Conservation (phyloP, 23 red algal genomes). For the Chondrus crispus region DNA sequence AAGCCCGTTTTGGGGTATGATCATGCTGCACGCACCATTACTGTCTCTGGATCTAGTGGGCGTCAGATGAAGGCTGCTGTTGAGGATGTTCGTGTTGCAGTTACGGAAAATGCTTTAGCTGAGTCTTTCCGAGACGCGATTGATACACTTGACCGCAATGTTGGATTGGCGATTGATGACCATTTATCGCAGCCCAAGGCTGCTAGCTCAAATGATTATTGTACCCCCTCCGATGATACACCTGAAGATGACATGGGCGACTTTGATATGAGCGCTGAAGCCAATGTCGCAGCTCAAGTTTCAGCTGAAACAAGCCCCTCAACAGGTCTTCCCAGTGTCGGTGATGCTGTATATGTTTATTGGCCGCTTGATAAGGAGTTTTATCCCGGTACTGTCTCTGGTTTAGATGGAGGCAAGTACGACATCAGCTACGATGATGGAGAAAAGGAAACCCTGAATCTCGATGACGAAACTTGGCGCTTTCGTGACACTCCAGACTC, state of each 20-base stretch:
- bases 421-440: constrained; percentile 1
- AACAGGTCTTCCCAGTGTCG: neutral
- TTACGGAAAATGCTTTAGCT: neutral
- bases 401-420: neutral
- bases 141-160: neutral
- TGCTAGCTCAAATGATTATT: too few relatives aligned
- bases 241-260: too few relatives aligned
- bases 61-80: neutral
- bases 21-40: neutral
- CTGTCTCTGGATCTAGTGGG: neutral
- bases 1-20: neutral
- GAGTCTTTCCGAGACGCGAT: neutral
- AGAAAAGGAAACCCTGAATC: neutral
- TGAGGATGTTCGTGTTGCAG: neutral
- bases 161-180: too few relatives aligned
- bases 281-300: too few relatives aligned
- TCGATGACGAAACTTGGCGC: constrained; percentile 1
- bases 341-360: neutral
- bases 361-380: neutral
- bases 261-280: too few relatives aligned
- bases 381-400: neutral
- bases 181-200: too few relatives aligned
- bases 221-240: too few relatives aligned
- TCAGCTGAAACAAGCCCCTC: too few relatives aligned
- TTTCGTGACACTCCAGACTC: neutral